A percentile compares a stretch with the other conserved stretches of the same genome.
Conservation (phyloP, 257 asterid genomes). For the Linaria vulgaris region DNA sequence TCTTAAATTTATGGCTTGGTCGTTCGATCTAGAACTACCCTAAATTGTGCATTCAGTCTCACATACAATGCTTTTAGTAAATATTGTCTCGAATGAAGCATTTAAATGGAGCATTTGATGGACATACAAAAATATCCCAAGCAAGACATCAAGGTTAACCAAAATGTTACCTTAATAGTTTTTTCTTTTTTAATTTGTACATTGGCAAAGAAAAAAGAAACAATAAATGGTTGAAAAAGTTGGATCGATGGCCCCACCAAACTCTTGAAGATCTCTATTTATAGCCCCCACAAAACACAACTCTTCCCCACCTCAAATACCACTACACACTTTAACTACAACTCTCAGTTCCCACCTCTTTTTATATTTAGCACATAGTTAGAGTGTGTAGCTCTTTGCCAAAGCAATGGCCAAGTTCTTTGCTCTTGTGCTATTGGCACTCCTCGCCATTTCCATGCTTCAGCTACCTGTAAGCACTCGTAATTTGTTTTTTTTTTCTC, state of each 20-base stretch:
- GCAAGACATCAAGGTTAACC: no score
- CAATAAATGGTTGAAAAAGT: no score
- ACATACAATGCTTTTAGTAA: no score
- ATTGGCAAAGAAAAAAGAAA: no score
- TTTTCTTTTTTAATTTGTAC: neutral
- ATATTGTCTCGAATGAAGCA: no score
- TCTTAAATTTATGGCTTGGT: no score
- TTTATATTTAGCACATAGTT: neutral
- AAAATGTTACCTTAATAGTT: neutral
- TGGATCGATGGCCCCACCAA: conserved; percentile 19
- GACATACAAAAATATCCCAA: no score
- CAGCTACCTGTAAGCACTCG: neutral
- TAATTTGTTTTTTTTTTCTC: neutral
- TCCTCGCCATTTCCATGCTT: conserved; percentile 6
- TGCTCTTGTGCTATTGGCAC: conserved; percentile 29
- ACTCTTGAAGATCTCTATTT: conserved; percentile 32
- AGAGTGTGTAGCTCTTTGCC: no score
- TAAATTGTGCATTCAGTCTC: no score
- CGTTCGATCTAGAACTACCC: no score
- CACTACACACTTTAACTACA: neutral
- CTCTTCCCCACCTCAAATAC: neutral
- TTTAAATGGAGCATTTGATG: no score
- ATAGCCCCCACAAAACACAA: conserved; percentile 33
- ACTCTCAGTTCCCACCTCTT: neutral
- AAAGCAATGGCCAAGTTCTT: conserved; percentile 36